Evolutionary conservation across 1,284 basidiomycete species (phyloP).

Genomic region (Farysia itapuensis): DNA sequence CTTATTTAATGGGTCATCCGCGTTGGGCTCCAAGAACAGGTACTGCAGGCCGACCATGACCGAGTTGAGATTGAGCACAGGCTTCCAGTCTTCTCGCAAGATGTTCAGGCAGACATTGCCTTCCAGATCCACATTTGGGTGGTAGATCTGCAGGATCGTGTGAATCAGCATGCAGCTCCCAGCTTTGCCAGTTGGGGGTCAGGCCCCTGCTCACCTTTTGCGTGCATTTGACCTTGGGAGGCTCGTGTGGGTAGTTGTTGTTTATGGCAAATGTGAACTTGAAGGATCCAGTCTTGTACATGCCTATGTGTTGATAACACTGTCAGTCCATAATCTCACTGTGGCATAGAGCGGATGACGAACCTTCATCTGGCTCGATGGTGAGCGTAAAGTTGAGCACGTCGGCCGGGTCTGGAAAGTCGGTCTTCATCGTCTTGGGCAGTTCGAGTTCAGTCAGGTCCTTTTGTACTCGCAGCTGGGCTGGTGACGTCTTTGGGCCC

Average conservation of each 20-base stretch:
- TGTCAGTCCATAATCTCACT: too few relatives aligned
- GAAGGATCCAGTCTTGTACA: constrained; percentile 96
- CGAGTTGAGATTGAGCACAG: constrained; percentile 92
- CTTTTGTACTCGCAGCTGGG: constrained; percentile 97
- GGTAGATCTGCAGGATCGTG: constrained; percentile 76
- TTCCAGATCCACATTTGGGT: constrained; percentile 96
- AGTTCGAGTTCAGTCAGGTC: constrained; percentile 96
- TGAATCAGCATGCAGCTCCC: too few relatives aligned
- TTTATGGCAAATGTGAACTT: constrained; percentile 93
- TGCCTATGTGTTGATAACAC: too few relatives aligned
- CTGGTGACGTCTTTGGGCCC: constrained; percentile 81
- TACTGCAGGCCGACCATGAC: constrained; percentile 98
- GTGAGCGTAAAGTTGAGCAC: constrained; percentile 93
- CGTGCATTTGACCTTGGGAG: constrained; percentile 96
- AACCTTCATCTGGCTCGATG: constrained; percentile 95
- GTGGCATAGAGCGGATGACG: too few relatives aligned
- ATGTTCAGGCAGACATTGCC: constrained; percentile 89
- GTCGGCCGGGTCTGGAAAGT: constrained; percentile 87
- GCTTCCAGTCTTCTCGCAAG: constrained; percentile 99
- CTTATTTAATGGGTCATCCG: constrained; percentile 98
- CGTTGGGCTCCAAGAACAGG: constrained; percentile 96
- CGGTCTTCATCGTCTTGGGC: constrained; percentile 90
- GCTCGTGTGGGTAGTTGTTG: constrained; percentile 97
- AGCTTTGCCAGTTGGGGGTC: neutral
- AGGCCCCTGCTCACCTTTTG: constrained; percentile 72